These are phyloP conservation scores for Pythium biforme DNA, from an alignment of 352 stramenopile genomes.

Conservation along the genomic window DNA sequence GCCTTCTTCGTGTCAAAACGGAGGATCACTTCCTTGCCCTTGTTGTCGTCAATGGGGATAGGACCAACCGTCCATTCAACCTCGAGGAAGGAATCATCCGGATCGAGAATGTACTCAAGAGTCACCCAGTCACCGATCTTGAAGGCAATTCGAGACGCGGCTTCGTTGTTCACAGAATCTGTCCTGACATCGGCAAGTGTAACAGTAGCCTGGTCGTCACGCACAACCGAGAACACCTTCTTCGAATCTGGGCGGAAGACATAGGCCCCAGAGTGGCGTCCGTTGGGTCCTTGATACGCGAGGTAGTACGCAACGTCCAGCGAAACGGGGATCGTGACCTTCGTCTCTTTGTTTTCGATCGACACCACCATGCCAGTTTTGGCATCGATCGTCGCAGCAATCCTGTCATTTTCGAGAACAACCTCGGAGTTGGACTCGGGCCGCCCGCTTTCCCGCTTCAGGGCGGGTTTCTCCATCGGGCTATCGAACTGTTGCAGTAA, in stretches of 20 bases:
- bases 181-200: constrained; percentile 41
- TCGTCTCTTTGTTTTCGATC: constrained; percentile 71
- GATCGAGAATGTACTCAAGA: constrained; percentile 88
- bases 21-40: constrained; percentile 96
- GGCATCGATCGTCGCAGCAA: constrained; percentile 53
- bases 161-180: constrained; percentile 30
- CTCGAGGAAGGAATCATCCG: constrained; percentile 87
- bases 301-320: constrained; percentile 68
- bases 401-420: constrained; percentile 60
- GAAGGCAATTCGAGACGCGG: constrained; percentile 55
- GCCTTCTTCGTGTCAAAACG: constrained; percentile 73
- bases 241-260: constrained; percentile 93
- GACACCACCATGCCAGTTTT: constrained; percentile 53
- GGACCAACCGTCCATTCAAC: constrained; percentile 93
- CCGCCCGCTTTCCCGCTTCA: neutral
- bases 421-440: constrained; percentile 16
- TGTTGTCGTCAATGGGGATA: constrained; percentile 68
- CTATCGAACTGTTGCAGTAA: constrained; percentile 45
- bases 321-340: constrained; percentile 52
- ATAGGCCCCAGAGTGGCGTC: constrained; percentile 94
- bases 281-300: constrained; percentile 41
- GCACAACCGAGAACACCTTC: constrained; percentile 46
- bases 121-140: constrained; percentile 88
- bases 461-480: constrained; percentile 15
- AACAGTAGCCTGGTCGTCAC: constrained; percentile 26